phyloP scores from a whole-genome alignment of 2,329 filamentous ascomycete species.

The Cryphonectria carpinicola region DNA sequence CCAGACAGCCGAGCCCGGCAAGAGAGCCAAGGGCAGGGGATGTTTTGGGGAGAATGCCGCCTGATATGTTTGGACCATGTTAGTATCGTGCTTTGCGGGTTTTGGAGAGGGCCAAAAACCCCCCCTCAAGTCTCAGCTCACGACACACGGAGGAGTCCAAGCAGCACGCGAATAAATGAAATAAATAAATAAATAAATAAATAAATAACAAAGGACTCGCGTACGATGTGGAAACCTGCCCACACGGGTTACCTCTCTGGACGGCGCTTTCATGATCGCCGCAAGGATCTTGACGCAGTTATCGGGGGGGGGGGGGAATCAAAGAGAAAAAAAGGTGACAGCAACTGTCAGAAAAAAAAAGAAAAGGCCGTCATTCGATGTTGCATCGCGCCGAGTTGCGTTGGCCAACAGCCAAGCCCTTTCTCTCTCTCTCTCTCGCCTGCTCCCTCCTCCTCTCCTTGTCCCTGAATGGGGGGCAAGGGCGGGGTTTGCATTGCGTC shows the following conservation, averaged over 20 bases:
- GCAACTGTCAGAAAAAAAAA: neutral
- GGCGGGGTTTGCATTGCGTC: neutral
- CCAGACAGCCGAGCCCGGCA: neutral
- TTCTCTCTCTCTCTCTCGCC: neutral
- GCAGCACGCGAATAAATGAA: neutral
- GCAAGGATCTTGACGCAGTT: slow-evolving; percentile 9
- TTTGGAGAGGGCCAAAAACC: neutral
- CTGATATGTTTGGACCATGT: neutral
- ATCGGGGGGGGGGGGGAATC: neutral
- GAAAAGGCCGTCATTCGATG: neutral
- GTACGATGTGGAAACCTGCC: slow-evolving; percentile 1
- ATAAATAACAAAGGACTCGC: neutral
- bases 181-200: neutral
- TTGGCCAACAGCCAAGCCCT: neutral
- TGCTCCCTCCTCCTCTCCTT: neutral
- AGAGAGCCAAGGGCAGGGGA: slow-evolving; percentile 6
- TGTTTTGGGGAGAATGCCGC: neutral
- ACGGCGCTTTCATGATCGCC: slow-evolving; percentile 4
- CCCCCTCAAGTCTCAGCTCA: slow-evolving; percentile 22
- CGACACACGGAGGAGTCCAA: slow-evolving; percentile 7
- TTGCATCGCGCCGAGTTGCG: slow-evolving; percentile 1
- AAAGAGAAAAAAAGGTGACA: neutral
- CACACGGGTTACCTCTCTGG: neutral
- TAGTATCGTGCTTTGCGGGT: neutral
- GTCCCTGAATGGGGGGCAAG: neutral